Conservation (phyloP, 192 early-diverging fungal species). For the Coemansia sp. region DNA sequence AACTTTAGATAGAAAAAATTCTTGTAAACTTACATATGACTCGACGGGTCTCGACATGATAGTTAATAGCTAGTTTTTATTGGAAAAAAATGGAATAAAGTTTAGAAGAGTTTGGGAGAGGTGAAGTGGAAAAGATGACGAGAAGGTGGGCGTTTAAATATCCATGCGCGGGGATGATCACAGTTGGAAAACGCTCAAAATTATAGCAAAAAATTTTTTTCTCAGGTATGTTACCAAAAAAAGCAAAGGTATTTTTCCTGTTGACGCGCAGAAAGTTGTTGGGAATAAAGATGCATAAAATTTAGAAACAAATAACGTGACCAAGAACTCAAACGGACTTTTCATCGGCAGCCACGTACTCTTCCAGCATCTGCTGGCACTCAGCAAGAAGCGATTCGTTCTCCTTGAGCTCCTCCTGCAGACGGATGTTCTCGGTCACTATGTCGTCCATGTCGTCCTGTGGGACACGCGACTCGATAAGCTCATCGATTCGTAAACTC, state of each 20-base stretch:
- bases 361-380: slow-evolving; percentile 48
- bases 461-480: slow-evolving; percentile 51
- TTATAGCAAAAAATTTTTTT: no score
- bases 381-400: slow-evolving; percentile 45
- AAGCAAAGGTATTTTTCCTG: no score
- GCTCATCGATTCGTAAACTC: slow-evolving; percentile 38
- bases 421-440: slow-evolving; percentile 34
- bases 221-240: no score
- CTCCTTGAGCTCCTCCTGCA: slow-evolving; percentile 33
- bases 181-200: no score
- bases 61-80: neutral
- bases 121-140: no score
- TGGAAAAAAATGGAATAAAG: no score
- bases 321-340: neutral
- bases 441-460: slow-evolving; percentile 49
- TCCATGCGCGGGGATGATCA: no score
- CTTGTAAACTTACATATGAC: slow-evolving; percentile 32
- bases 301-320: no score
- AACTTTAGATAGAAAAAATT: neutral
- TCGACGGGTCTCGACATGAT: slow-evolving; percentile 47
- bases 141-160: no score
- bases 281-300: no score
- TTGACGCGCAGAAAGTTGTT: no score
- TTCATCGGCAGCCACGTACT: slow-evolving; percentile 33
- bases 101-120: no score